phyloP scores from a whole-genome alignment of 768 basidiomycete species.

The Boletus coccyginus region DNA sequence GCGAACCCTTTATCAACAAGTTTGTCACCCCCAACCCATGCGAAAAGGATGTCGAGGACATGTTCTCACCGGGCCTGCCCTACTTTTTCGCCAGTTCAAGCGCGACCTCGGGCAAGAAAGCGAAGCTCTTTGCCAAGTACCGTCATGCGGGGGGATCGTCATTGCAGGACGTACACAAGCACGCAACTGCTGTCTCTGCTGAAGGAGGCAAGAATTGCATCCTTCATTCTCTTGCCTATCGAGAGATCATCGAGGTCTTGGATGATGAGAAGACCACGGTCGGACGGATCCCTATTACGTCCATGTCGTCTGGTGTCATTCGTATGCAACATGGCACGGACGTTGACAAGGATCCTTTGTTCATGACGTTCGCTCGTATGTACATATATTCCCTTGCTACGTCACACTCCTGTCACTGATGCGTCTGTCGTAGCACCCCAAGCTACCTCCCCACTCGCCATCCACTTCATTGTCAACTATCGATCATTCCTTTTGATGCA shows the following conservation, averaged over 20 bases:
- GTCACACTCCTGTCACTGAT: neutral
- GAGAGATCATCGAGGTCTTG: slow-evolving; percentile 3
- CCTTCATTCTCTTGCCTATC: slow-evolving; percentile 18
- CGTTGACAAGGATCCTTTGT: slow-evolving; percentile 14
- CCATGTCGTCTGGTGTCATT: slow-evolving; percentile 16
- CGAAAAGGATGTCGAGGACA: slow-evolving; percentile 15
- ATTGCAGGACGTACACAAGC: slow-evolving; percentile 10
- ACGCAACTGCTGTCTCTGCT: slow-evolving; percentile 11
- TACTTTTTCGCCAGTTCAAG: slow-evolving; percentile 19
- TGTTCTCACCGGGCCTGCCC: slow-evolving; percentile 24
- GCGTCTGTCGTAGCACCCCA: slow-evolving; percentile 3
- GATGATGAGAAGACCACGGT: neutral
- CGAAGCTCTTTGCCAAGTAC: slow-evolving; percentile 23
- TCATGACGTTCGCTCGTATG: slow-evolving; percentile 9
- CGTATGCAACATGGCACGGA: slow-evolving; percentile 17
- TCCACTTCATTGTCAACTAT: slow-evolving; percentile 19
- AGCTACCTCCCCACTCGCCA: slow-evolving; percentile 16
- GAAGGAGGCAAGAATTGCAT: slow-evolving; percentile 22
- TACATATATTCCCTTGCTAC: neutral
- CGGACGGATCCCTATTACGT: slow-evolving; percentile 3
- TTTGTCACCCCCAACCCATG: slow-evolving; percentile 2
- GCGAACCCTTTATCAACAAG: slow-evolving; percentile 14
- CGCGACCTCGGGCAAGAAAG: slow-evolving; percentile 15
- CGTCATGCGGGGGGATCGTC: slow-evolving; percentile 2
- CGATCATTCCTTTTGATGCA: slow-evolving; percentile 22